Percentiles rank a stretch among this genome's conserved stretches.
Evolutionary conservation across 148 eudicot species (phyloP).

Genomic region (Persicaria maculosa): DNA sequence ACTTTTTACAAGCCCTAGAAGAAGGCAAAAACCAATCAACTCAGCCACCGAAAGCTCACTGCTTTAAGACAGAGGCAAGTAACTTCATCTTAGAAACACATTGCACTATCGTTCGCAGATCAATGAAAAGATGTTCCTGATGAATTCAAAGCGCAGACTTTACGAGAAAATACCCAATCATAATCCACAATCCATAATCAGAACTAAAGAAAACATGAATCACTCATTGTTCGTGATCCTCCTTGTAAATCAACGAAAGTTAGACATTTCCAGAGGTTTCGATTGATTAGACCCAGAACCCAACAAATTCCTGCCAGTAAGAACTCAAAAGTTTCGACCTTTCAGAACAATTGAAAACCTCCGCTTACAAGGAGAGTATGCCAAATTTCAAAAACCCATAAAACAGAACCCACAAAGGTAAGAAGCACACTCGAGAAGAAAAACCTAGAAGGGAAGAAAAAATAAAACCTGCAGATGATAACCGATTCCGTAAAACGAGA

Average conservation of each 20-base stretch:
- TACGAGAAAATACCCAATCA: no score
- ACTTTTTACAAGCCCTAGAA: no score
- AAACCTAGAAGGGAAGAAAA: constrained; percentile 4
- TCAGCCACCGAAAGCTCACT: neutral
- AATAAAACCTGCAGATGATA: neutral
- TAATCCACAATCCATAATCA: no score
- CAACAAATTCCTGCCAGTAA: neutral
- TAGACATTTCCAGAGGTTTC: neutral
- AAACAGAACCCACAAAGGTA: neutral
- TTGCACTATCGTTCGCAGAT: no score
- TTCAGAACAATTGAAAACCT: neutral
- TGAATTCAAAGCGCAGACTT: no score
- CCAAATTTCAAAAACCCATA: no score
- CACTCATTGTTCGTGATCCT: no score
- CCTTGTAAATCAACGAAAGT: neutral
- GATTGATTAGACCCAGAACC: constrained; percentile 3
- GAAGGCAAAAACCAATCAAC: no score
- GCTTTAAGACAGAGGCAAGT: no score
- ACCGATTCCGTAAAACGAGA: neutral
- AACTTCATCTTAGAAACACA: no score
- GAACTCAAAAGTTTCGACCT: neutral
- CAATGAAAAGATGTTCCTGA: no score
- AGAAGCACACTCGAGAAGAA: neutral
- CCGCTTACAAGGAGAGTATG: neutral
- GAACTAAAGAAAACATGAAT: neutral